A percentile compares a stretch with the other conserved stretches of the same genome.
These are phyloP conservation scores for Clarireedia sp. DNA, from an alignment of 2,329 filamentous ascomycete species.

Conservation along the genomic window DNA sequence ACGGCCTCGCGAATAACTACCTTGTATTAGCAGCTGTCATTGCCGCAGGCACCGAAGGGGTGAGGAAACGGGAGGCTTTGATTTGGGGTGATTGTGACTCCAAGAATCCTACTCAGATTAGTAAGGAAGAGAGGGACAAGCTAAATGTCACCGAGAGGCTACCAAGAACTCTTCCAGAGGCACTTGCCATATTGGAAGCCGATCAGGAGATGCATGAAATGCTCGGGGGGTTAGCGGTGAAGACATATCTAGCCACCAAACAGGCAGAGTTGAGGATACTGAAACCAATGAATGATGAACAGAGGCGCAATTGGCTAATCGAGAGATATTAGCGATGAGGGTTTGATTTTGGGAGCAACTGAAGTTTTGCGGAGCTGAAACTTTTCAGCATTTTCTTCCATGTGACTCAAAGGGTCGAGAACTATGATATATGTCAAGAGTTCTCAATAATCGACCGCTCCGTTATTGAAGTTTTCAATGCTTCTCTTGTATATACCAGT, in stretches of 20 bases:
- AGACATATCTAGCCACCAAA: conserved; percentile 52
- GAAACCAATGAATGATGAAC: conserved; percentile 38
- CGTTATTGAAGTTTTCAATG: background rate
- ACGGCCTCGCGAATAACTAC: conserved; percentile 12
- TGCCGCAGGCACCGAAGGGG: conserved; percentile 2
- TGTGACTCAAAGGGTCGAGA: background rate
- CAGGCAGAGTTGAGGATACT: conserved; percentile 46
- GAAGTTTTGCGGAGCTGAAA: background rate
- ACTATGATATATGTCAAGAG: background rate
- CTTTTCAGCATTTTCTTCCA: background rate
- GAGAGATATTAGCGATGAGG: conserved; percentile 48
- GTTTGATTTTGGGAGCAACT: no score
- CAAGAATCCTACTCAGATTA: conserved; percentile 45
- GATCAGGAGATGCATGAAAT: conserved; percentile 40
- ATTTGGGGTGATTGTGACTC: conserved; percentile 44
- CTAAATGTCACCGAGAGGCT: conserved; percentile 48
- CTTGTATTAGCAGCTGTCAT: conserved; percentile 3
- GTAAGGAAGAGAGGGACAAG: conserved; percentile 37
- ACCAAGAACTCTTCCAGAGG: conserved; percentile 46
- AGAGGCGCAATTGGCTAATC: conserved; percentile 52
- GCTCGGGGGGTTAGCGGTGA: conserved; percentile 44
- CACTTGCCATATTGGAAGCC: conserved; percentile 41
- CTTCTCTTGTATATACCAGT: background rate
- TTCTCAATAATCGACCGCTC: background rate
- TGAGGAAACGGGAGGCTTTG: conserved; percentile 33